Base-by-base conservation (phyloP, 768 basidiomycete genomes). In the Psilocybe cyanescens region DNA sequence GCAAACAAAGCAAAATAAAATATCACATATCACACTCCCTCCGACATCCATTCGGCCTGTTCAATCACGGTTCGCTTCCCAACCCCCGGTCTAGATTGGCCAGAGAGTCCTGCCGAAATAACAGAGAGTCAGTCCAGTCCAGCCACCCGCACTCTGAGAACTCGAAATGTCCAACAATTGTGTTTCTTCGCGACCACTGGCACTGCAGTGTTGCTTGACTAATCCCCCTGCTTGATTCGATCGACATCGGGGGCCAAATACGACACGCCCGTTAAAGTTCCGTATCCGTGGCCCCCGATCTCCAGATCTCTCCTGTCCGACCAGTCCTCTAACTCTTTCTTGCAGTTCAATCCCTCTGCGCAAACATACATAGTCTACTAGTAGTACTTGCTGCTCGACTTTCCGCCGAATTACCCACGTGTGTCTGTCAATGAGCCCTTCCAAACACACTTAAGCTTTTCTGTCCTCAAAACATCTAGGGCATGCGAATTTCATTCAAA, bases 251-350 rank as follows among this genome's bases (percentile, higher is more conserved):
- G 33, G 6, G 7, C 33, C 33, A 35, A 67, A 63, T 55, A 64
- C 39, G 57, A 60, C 58, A 58, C 61, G 48, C 62, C 61, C 64
- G 17, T 61, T 62, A 62, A 61, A 63, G 41, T 60, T 59, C 65
- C 63, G 65, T 57, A 49, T 58, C 66, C 68, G 66, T 55, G 67
- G 66, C 60, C 31, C 57, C 65, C 59, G 57, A 61, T 61, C 59
- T 54, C 54, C 52, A 60, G 61, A 65, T 58, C 33, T 35, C 33
- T 11, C 33, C 33, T 35, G 33, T 7, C 6, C 3, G 33, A 11
- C 33, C 33, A 35, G 33, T 35, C 33, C 33, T 35, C 33, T 24
- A 24, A 24, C 24, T 24, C 24, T 24, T 41, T 55, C 17, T 37
- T 55, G 41, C 31, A 46, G 33, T 44, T 49, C 31, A 31, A 51